phyloP scores from a whole-genome alignment of 116 monocot genomes.

The Thalassia testudinum region DNA sequence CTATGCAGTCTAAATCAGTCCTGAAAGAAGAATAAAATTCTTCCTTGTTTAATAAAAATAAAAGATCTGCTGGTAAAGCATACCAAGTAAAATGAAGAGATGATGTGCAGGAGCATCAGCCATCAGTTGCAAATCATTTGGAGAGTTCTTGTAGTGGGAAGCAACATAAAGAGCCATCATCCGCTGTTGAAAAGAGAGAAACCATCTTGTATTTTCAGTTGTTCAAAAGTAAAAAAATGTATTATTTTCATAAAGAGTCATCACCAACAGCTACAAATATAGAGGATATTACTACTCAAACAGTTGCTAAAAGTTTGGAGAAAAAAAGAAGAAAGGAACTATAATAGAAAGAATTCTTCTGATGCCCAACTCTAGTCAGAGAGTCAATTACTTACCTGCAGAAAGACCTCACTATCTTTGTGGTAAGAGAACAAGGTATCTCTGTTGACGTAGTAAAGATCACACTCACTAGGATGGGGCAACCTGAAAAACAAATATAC shows the following conservation, averaged over 20 bases:
- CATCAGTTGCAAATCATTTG: slow-evolving; percentile 98
- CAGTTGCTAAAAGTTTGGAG: too few species aligned
- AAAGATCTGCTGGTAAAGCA: not conserved
- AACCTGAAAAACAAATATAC: slow-evolving; percentile 22
- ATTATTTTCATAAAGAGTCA: too few species aligned
- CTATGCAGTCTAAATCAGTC: too few species aligned
- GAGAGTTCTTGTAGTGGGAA: slow-evolving; percentile 98
- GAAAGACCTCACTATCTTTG: slow-evolving; percentile 86
- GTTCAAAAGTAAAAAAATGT: too few species aligned
- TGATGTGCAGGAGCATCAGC: slow-evolving; percentile 98
- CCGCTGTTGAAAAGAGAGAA: slow-evolving; percentile 24
- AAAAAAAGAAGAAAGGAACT: too few species aligned
- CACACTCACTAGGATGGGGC: slow-evolving; percentile 77
- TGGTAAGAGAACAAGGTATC: slow-evolving; percentile 98
- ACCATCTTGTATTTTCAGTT: too few species aligned
- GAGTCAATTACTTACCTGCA: slow-evolving; percentile 45
- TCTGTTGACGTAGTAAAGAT: slow-evolving; percentile 94
- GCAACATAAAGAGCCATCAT: slow-evolving; percentile 99
- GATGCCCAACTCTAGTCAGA: too few species aligned
- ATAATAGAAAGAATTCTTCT: too few species aligned
- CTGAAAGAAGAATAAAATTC: too few species aligned
- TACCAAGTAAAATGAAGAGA: slow-evolving; percentile 95
- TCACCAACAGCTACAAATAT: too few species aligned
- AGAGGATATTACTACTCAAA: too few species aligned
- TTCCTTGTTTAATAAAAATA: too few species aligned